Conservation (phyloP, 257 asterid species). For the Solanum etuberosum region DNA sequence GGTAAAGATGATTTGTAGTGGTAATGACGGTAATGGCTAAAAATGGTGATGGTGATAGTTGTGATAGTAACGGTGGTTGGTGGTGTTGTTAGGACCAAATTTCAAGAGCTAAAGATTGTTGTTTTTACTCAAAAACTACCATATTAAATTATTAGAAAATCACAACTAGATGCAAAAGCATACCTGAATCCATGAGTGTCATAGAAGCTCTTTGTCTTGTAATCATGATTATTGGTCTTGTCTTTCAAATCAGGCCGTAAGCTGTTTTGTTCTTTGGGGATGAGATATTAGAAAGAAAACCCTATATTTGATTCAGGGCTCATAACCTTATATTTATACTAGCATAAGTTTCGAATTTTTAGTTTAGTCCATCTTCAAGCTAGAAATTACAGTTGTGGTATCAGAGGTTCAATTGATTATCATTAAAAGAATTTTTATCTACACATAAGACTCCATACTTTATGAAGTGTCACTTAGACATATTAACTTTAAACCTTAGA, state of each 20-base stretch:
- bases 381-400: background rate
- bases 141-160: background rate
- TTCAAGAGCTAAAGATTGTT: accelerated
- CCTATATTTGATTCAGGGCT: background rate
- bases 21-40: background rate
- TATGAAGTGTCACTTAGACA: background rate
- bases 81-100: background rate
- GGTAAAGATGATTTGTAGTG: background rate
- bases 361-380: background rate
- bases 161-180: background rate
- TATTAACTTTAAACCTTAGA: background rate
- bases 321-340: background rate
- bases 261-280: background rate
- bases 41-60: background rate
- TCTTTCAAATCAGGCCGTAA: background rate
- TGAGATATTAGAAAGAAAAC: background rate
- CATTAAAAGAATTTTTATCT: background rate
- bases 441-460: background rate
- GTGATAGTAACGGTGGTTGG: background rate
- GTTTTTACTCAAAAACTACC: background rate
- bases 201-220: background rate
- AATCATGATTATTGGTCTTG: background rate
- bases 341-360: background rate
- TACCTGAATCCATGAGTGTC: background rate
- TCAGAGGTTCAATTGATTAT: background rate